A percentile compares a stretch with the other conserved stretches of the same genome.
These are phyloP conservation scores for Lactuca saligna DNA, from an alignment of 129 eudicot genomes.

Conservation along the genomic window DNA sequence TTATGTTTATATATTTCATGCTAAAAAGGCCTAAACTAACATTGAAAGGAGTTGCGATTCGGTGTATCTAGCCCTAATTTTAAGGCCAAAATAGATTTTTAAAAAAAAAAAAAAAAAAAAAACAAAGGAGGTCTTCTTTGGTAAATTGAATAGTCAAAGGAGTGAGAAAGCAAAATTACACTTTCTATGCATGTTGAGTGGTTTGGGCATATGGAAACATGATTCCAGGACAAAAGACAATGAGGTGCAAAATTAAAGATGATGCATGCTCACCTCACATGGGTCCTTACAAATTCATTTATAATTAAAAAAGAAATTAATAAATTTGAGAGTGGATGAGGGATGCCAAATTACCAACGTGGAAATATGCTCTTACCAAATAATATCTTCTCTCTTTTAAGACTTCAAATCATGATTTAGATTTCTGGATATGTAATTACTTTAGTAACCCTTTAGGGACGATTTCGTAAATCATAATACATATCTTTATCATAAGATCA, in stretches of 20 bases:
- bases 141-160: constrained; percentile 5
- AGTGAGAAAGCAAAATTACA: constrained; percentile 7
- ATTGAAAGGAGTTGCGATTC: neutral
- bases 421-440: constrained; percentile 15
- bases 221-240: constrained; percentile 34
- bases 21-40: neutral
- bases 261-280: constrained; percentile 37
- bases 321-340: constrained; percentile 6
- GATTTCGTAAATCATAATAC: neutral
- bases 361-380: constrained; percentile 29
- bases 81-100: neutral
- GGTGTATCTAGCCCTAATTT: neutral
- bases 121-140: neutral
- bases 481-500: neutral
- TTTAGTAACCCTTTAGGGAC: neutral
- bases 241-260: constrained; percentile 32
- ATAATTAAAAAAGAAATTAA: neutral
- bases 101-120: neutral
- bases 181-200: constrained; percentile 14
- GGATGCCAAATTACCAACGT: constrained; percentile 24
- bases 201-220: constrained; percentile 24
- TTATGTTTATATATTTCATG: neutral
- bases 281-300: constrained; percentile 22
- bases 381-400: constrained; percentile 16
- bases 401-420: constrained; percentile 12